A percentile compares a stretch with the other conserved stretches of the same genome.
Conservation (phyloP, 805 yeast species). For the Nakazawaea laoshanensis region DNA sequence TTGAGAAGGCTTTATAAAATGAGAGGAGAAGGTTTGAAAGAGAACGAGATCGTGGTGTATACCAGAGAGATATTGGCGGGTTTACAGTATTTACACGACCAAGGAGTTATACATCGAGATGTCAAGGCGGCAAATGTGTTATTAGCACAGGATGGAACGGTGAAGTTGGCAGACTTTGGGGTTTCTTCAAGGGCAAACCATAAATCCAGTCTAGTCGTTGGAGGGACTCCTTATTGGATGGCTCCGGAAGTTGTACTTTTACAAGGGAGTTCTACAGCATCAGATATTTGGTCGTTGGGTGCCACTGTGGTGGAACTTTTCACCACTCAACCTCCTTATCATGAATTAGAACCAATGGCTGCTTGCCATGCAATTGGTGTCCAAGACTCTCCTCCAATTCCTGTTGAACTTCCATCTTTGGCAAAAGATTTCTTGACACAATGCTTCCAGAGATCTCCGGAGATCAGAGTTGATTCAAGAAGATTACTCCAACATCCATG, state of each 20-base stretch:
- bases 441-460: slow-evolving; percentile 69
- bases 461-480: slow-evolving; percentile 45
- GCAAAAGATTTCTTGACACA: slow-evolving; percentile 48
- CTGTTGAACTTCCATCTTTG: slow-evolving; percentile 36
- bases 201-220: slow-evolving; percentile 28
- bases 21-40: slow-evolving; percentile 46
- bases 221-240: slow-evolving; percentile 98
- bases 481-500: slow-evolving; percentile 53
- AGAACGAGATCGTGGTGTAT: slow-evolving; percentile 38
- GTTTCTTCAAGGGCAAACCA: slow-evolving; percentile 45
- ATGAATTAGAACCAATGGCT: slow-evolving; percentile 65
- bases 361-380: slow-evolving; percentile 79
- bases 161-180: slow-evolving; percentile 72
- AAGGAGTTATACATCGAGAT: slow-evolving; percentile 71
- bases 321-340: slow-evolving; percentile 84
- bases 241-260: slow-evolving; percentile 90
- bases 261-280: slow-evolving; percentile 79
- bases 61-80: slow-evolving; percentile 52
- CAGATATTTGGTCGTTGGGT: slow-evolving; percentile 91
- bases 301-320: slow-evolving; percentile 87
- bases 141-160: slow-evolving; percentile 51
- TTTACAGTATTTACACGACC: slow-evolving; percentile 55
- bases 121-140: slow-evolving; percentile 70
- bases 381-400: slow-evolving; percentile 64
- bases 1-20: slow-evolving; percentile 42